Conservation (phyloP, 2,329 filamentous ascomycete genomes). For the Rutstroemia sp. region DNA sequence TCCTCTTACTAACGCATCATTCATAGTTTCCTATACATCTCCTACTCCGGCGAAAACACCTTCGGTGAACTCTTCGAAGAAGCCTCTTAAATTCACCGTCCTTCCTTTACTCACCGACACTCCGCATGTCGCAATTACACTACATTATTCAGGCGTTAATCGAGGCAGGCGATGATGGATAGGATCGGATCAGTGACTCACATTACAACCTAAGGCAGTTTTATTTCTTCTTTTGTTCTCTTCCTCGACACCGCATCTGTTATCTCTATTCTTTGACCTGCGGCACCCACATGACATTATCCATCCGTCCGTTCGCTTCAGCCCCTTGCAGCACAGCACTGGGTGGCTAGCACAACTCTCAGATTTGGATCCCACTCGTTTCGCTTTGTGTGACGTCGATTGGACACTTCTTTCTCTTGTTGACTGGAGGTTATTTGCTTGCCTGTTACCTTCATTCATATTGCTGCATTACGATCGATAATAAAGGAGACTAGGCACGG, state of each 20-base stretch:
- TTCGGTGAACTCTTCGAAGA: conserved; percentile 51
- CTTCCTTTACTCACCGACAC: not conserved
- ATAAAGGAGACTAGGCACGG: not conserved
- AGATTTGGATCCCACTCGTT: not conserved
- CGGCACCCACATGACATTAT: no score
- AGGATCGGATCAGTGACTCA: conserved; percentile 6
- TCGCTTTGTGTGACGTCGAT: not conserved
- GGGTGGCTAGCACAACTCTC: not conserved
- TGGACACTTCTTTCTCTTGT: not conserved
- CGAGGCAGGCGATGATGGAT: conserved; percentile 7
- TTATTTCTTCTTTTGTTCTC: conserved; percentile 1
- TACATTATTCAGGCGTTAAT: conserved; percentile 6
- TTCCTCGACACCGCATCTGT: not conserved
- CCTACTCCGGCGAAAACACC: conserved; percentile 97
- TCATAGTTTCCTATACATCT: conserved; percentile 77
- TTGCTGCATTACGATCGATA: not conserved
- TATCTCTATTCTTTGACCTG: not conserved
- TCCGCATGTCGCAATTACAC: not conserved
- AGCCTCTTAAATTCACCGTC: not conserved
- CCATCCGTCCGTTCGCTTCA: no score
- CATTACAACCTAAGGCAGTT: conserved; percentile 10
- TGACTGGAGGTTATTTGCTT: no score
- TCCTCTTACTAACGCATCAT: not conserved
- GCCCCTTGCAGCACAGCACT: no score
- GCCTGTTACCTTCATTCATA: not conserved